These are phyloP conservation scores for Prunus mira DNA, from an alignment of 306 rosid species.

Conservation along the genomic window DNA sequence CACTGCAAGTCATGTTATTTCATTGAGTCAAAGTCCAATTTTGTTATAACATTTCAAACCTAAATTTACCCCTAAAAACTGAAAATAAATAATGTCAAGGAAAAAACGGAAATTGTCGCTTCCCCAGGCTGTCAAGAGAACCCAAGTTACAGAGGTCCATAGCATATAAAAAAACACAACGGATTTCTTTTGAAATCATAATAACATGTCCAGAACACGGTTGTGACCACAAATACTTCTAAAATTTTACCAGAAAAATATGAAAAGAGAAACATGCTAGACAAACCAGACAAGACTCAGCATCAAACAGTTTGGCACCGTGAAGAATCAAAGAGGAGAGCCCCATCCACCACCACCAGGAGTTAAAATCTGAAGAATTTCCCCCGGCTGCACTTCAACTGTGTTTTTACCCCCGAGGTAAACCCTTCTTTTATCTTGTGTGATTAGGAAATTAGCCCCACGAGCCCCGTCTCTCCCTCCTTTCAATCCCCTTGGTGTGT, in stretches of 20 bases:
- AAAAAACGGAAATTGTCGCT: too few relatives aligned
- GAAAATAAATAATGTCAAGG: too few relatives aligned
- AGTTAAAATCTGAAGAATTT: constrained; percentile 75
- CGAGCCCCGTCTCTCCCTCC: constrained; percentile 80
- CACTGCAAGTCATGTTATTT: too few relatives aligned
- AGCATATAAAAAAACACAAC: background rate
- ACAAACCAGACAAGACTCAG: background rate
- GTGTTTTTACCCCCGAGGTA: constrained; percentile 89
- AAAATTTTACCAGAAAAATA: background rate
- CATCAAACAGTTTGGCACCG: background rate
- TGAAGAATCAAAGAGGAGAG: constrained; percentile 29
- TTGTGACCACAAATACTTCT: background rate
- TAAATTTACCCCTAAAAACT: too few relatives aligned
- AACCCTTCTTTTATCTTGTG: constrained; percentile 60
- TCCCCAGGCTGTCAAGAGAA: background rate
- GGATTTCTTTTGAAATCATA: background rate
- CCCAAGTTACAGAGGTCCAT: background rate
- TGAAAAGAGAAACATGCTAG: background rate
- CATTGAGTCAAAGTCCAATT: too few relatives aligned
- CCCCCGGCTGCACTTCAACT: constrained; percentile 65
- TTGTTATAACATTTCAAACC: too few relatives aligned
- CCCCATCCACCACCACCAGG: constrained; percentile 99
- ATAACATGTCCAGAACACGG: background rate
- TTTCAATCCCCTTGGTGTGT: constrained; percentile 79
- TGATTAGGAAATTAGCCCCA: constrained; percentile 73